Evolutionary conservation across 2,329 filamentous ascomycete genomes (phyloP), one percentile per base, ranked within the genome.

Genomic region (Monilinia fructicola): DNA sequence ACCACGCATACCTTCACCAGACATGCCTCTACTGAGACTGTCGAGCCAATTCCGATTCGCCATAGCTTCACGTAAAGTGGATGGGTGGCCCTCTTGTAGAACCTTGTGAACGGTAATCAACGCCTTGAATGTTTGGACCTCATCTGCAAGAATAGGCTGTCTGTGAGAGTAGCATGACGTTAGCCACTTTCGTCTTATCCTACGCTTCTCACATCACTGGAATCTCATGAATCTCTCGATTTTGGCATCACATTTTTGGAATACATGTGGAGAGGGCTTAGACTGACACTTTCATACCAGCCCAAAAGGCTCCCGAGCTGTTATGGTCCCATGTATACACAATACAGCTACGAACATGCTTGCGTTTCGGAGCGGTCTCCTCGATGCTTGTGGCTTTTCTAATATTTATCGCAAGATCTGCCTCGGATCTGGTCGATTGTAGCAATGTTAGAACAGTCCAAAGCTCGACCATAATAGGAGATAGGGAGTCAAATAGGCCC

Each of bases 271-370:
- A 66, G 44, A 48, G 54, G 23, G 52, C 53, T 60, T 65, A 54
- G 63, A 84, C 90, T 73, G 85, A 96, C 90, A 98, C 93, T 87
- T 99, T 99, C 85, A 99, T 96, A 77, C 93, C 94, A 67, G 92
- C 88, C 95, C 95, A 99, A 79, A 99, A 99, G 76, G 93, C 92
- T 77, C 88, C 85, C 53, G 93, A 96, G 71, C 90, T 96, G 81
- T 96, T 96, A 82, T 99, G 93, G 80, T 99, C 95, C 95, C 95
- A 99, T 67, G 94, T 98, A 79, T 98, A 98, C 55, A 99, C 94
- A 75, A 99, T 99, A 77, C 92, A 96, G 78, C 91, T 93, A 76
- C 95, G 91, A 67, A 99, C 95, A 90, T 99, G 95, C 81, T 99
- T 99, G 75, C 87, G 85, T 78, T 89, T 89, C 48, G 87, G 87